A percentile compares a stretch with the other conserved stretches of the same genome.
Conservation (phyloP, 2,329 filamentous ascomycete species). For the Apiospora pterosperma region DNA sequence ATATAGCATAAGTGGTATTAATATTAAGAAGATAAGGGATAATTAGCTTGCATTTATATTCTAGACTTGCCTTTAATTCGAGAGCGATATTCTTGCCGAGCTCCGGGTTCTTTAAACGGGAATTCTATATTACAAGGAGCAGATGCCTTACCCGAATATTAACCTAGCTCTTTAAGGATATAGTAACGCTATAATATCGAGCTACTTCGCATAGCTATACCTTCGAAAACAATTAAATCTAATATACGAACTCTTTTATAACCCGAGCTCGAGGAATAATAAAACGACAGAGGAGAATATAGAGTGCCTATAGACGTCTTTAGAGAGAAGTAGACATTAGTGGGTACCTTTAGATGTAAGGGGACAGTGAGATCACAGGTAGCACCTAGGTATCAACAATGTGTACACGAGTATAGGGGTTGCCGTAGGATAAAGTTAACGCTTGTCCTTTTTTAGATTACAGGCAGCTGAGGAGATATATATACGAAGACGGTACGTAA, state of each 20-base stretch:
- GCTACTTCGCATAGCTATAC: conserved; percentile 62
- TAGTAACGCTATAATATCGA: conserved; percentile 47
- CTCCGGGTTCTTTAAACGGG: conserved; percentile 57
- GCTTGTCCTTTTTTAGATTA: too few species aligned
- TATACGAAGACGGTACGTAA: too few species aligned
- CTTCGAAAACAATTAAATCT: conserved; percentile 62
- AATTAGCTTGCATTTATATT: too few species aligned
- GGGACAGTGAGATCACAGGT: too few species aligned
- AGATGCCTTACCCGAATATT: conserved; percentile 65
- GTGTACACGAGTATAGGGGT: too few species aligned
- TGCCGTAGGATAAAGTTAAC: too few species aligned
- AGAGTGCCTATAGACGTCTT: conserved; percentile 43
- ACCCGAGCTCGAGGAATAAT: conserved; percentile 35
- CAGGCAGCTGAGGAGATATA: too few species aligned
- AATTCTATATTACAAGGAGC: conserved; percentile 56
- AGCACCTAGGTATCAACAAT: too few species aligned
- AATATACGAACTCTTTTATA: conserved; percentile 56
- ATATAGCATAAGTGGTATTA: too few species aligned
- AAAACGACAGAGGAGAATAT: conserved; percentile 35
- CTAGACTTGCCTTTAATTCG: too few species aligned
- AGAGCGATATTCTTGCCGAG: too few species aligned
- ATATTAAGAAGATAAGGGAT: too few species aligned
- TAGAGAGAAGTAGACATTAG: conserved; percentile 37
- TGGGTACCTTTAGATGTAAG: conserved; percentile 48
- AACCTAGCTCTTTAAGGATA: conserved; percentile 41